phyloP scores from a whole-genome alignment of 176 grass and related monocot genomes.

The Carex scoparia region DNA sequence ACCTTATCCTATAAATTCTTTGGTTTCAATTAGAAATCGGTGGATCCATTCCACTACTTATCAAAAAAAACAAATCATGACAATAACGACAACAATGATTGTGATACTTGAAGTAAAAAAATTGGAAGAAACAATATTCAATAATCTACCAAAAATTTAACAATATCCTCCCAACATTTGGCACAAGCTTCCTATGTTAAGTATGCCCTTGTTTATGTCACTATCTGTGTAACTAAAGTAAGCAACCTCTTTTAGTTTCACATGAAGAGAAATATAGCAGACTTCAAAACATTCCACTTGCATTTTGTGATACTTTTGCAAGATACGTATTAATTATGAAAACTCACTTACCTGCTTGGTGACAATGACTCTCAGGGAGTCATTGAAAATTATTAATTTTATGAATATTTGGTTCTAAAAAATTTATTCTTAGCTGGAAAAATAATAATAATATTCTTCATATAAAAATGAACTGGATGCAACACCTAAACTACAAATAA shows the following conservation, averaged over 20 bases:
- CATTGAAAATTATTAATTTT: not conserved
- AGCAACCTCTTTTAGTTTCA: too few relatives aligned
- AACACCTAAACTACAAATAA: not conserved
- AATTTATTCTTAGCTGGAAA: not conserved
- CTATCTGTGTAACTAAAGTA: not conserved
- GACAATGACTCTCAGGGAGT: too few relatives aligned
- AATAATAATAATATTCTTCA: not conserved
- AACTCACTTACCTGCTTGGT: too few relatives aligned
- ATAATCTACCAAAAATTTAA: too few relatives aligned
- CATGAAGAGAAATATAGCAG: not conserved
- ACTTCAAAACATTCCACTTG: not conserved
- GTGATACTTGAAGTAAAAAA: not conserved
- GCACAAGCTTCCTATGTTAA: not conserved
- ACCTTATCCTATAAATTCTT: too few relatives aligned
- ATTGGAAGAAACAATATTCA: too few relatives aligned
- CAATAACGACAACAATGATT: not conserved
- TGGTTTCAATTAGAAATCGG: too few relatives aligned
- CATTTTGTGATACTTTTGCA: not conserved
- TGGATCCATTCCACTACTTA: too few relatives aligned
- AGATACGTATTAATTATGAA: not conserved
- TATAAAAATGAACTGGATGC: not conserved
- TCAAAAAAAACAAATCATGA: not conserved
- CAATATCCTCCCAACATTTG: not conserved
- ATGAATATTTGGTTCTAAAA: not conserved
- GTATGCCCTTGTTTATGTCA: not conserved